These are phyloP conservation scores for Leptodontidium sp. DNA, from an alignment of 2,329 filamentous ascomycete species.

Conservation along the genomic window DNA sequence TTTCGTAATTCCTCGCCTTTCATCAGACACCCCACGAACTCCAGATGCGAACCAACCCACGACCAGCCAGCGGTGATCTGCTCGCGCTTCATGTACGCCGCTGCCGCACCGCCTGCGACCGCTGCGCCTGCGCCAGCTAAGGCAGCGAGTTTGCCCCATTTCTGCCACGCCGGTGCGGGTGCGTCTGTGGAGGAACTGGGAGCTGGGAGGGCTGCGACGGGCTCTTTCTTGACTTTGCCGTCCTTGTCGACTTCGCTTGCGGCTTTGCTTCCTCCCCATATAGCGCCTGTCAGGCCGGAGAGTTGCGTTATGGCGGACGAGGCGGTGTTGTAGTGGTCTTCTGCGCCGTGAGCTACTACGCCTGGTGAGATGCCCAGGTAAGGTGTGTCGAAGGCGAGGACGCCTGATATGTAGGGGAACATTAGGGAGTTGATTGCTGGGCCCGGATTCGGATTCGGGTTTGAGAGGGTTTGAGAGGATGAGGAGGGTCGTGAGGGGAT, in stretches of 20 bases:
- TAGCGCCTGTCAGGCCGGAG: constrained; percentile 69
- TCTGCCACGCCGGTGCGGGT: constrained; percentile 65
- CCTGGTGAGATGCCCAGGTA: constrained; percentile 84
- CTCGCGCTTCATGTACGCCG: constrained; percentile 86
- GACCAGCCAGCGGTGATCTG: constrained; percentile 77
- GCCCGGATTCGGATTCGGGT: background rate
- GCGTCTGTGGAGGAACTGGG: constrained; percentile 51
- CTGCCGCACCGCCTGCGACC: constrained; percentile 81
- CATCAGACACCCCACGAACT: constrained; percentile 90
- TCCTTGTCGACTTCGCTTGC: constrained; percentile 44
- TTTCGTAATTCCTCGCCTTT: constrained; percentile 82
- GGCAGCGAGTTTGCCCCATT: constrained; percentile 86
- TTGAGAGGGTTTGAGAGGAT: constrained; percentile 18
- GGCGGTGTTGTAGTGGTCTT: constrained; percentile 83
- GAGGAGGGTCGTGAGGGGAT: constrained; percentile 35
- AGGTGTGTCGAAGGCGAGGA: constrained; percentile 94
- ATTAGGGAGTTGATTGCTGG: constrained; percentile 69
- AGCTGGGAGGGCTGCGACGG: constrained; percentile 50
- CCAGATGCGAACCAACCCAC: constrained; percentile 90
- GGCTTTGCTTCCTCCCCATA: constrained; percentile 65
- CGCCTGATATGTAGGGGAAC: constrained; percentile 91
- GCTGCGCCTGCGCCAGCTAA: constrained; percentile 85
- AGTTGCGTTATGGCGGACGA: constrained; percentile 73
- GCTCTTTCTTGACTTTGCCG: constrained; percentile 47
- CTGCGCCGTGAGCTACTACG: constrained; percentile 85